A percentile compares a stretch with the other conserved stretches of the same genome.
Evolutionary conservation across 352 stramenopile species (phyloP).

Genomic region (Globisporangium mamillatum): DNA sequence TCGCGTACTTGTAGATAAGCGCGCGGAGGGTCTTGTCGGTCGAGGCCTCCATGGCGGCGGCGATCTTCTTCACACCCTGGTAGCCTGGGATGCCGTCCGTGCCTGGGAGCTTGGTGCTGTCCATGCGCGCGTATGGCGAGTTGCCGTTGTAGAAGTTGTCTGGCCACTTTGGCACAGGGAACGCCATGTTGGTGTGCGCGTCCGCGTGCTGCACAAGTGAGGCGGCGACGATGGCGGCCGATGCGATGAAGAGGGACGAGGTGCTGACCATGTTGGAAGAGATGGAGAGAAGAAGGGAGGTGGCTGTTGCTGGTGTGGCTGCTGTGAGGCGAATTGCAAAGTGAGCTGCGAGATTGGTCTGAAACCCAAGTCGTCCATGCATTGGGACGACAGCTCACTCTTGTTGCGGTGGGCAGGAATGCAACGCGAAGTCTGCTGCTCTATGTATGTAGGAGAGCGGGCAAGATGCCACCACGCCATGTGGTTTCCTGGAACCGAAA

Average conservation of each 20-base stretch:
- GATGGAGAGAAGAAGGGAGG: background rate
- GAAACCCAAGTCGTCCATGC: background rate
- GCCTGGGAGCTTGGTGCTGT: slow-evolving; percentile 16
- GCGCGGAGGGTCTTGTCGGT: slow-evolving; percentile 10
- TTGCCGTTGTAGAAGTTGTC: slow-evolving; percentile 19
- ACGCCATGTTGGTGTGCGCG: slow-evolving; percentile 23
- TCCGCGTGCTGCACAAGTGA: slow-evolving; percentile 12
- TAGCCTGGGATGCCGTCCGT: slow-evolving; percentile 7
- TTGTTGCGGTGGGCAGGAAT: background rate
- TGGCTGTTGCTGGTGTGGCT: background rate
- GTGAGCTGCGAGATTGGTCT: background rate
- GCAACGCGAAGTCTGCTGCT: background rate
- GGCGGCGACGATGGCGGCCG: slow-evolving; percentile 1
- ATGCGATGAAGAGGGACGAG: slow-evolving; percentile 14
- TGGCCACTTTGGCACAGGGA: slow-evolving; percentile 10
- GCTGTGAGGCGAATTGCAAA: background rate
- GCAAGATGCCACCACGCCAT: background rate
- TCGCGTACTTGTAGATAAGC: slow-evolving; percentile 15
- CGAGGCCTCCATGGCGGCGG: slow-evolving; percentile 6
- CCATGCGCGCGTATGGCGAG: slow-evolving; percentile 19
- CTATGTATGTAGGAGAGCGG: background rate
- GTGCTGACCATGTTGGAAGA: slow-evolving; percentile 18
- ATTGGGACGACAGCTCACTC: background rate
- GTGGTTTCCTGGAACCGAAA: background rate
- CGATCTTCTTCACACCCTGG: slow-evolving; percentile 14